Evolutionary conservation across 2,329 filamentous ascomycete species (phyloP), one percentile per base, ranked within the genome.

Genomic region (Grosmannia clavigera): DNA sequence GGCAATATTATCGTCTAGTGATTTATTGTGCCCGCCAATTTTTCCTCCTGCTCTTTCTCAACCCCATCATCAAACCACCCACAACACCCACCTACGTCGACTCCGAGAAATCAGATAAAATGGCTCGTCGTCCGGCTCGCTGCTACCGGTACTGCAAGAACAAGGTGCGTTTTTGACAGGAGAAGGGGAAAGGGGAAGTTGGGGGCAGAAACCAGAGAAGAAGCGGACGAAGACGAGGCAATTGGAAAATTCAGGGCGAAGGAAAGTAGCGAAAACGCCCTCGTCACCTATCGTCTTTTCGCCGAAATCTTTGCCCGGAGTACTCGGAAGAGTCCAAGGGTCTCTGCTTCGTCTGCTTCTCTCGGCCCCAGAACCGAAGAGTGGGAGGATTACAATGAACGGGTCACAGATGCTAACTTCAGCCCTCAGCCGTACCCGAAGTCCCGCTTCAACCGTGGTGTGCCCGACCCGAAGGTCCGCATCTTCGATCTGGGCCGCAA

Each of bases 101-200:
- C 33, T 33, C 38, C 53, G 33, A 40, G 14, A 40, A 83, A 79
- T 40, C 82, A 79, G 84, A 86, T 87, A 92, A 87, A 83, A 99
- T 99, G 94, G 94, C 94, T 76, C 91, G 94, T 81, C 91, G 94
- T 88, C 94, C 94, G 76, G 94, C 94, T 75, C 89, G 94, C 84
- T 99, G 94, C 84, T 99, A 96, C 86, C 88, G 94, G 76, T 99
- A 99, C 89, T 99, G 94, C 92, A 99, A 99, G 90, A 99, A 97
- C 88, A 96, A 96, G 91, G 91, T 95, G 76, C 80, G 87, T 78
- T 66, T 57, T 61, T 35, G 35, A 59, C 58, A 61, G 62, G 22
- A 38, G 59, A 16, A 55, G 46, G 5, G 27, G 22, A 27, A 33
- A 4, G n/a, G 25, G 31, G 5, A 33, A 33, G 25, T 11, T n/a